phyloP scores from a whole-genome alignment of 139 green algal species.

The Asterochloris erici region DNA sequence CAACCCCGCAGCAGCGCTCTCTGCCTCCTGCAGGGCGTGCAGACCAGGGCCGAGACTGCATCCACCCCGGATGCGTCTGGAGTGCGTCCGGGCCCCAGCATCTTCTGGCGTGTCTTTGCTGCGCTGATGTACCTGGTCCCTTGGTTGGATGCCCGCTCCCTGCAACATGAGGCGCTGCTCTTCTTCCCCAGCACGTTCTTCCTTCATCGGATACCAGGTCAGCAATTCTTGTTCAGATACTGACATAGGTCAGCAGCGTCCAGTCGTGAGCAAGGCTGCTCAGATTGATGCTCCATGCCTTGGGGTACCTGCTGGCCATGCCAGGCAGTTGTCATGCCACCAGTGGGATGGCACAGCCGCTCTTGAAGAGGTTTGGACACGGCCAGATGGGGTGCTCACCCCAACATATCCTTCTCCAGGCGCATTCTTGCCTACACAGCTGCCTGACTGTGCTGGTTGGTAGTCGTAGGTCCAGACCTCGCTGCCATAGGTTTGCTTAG shows the following conservation, averaged over 20 bases:
- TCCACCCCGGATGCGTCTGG: too few species aligned
- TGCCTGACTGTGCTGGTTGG: not conserved
- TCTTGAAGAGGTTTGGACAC: not conserved
- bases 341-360: not conserved
- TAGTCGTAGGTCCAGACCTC: not conserved
- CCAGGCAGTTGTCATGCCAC: not conserved
- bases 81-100: not conserved
- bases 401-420: not conserved
- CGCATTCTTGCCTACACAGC: not conserved
- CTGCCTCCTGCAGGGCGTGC: too few species aligned
- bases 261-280: too few species aligned
- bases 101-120: conserved; percentile 28
- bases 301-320: not conserved
- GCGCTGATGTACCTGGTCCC: conserved; percentile 66
- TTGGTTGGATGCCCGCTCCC: conserved; percentile 57
- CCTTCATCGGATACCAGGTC: conserved; percentile 43
- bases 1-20: too few species aligned
- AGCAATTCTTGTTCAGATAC: not conserved
- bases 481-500: not conserved
- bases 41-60: too few species aligned
- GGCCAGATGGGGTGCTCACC: not conserved
- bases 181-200: conserved; percentile 42
- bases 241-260: too few species aligned
- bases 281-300: too few species aligned
- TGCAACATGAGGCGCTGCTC: conserved; percentile 42